Evolutionary conservation across 306 rosid genomes (phyloP).

Genomic region (Malus orientalis): DNA sequence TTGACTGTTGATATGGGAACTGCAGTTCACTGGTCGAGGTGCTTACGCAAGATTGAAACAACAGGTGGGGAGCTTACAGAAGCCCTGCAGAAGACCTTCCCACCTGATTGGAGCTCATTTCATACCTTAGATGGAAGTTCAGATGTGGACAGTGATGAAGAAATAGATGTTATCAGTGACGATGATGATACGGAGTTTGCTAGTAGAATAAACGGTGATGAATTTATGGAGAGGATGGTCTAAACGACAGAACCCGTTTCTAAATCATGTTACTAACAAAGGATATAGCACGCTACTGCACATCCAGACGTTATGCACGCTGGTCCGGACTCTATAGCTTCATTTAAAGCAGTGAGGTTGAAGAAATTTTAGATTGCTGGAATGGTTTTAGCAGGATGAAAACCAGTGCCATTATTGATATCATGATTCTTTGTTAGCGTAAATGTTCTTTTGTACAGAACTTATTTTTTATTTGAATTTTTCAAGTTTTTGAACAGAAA

Average conservation of each 20-base stretch:
- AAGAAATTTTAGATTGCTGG: not conserved
- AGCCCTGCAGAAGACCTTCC: constrained; percentile 84
- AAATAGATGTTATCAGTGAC: constrained; percentile 4
- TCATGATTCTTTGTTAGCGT: not conserved
- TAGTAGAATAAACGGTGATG: not conserved
- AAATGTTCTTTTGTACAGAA: not conserved
- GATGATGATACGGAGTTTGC: constrained; percentile 21
- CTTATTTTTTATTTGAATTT: no score
- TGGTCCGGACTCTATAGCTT: not conserved
- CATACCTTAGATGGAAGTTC: constrained; percentile 26
- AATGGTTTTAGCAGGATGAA: not conserved
- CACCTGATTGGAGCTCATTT: constrained; percentile 82
- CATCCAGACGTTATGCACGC: not conserved
- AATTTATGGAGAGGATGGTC: constrained; percentile 6
- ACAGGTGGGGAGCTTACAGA: constrained; percentile 85
- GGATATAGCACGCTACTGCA: not conserved
- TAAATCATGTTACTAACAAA: not conserved
- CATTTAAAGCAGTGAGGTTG: not conserved
- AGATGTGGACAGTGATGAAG: constrained; percentile 29
- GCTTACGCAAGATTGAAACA: constrained; percentile 73
- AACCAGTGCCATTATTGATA: not conserved
- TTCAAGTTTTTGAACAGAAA: not conserved
- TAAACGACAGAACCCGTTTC: constrained; percentile 11
- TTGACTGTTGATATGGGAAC: constrained; percentile 92
- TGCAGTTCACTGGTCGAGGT: constrained; percentile 92